These are phyloP conservation scores for Rhodomyrtus tomentosa DNA, from an alignment of 345 rosid genomes.

Conservation along the genomic window DNA sequence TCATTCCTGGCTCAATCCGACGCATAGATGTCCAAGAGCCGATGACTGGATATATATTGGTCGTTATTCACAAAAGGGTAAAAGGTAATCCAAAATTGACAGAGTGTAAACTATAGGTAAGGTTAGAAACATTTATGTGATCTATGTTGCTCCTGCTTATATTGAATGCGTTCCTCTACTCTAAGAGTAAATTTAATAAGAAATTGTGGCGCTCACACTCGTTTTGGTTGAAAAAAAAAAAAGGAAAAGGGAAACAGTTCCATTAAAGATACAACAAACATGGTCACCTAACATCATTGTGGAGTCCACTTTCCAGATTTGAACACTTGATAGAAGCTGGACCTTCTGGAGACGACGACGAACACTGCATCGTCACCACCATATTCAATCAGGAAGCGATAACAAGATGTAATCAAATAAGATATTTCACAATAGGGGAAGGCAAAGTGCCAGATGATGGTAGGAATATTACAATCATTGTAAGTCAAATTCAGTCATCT, in stretches of 20 bases:
- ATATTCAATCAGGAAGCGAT: neutral
- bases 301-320: constrained; percentile 55
- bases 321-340: constrained; percentile 55
- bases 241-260: neutral
- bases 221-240: neutral
- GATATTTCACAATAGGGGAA: neutral
- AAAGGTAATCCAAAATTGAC: neutral
- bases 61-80: neutral
- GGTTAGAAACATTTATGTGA: neutral
- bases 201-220: neutral
- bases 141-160: neutral
- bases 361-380: constrained; percentile 34
- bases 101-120: neutral
- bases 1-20: neutral
- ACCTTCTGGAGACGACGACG: constrained; percentile 54
- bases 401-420: neutral
- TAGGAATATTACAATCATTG: neutral
- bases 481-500: neutral
- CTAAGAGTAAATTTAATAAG: neutral
- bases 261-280: neutral
- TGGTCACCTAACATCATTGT: neutral
- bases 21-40: neutral
- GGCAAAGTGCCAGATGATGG: neutral
- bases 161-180: neutral
- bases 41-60: neutral